Evolutionary conservation across 2,329 filamentous ascomycete species (phyloP), one percentile per base, ranked within the genome.

Genomic region (Cladosporium cucumerinum): DNA sequence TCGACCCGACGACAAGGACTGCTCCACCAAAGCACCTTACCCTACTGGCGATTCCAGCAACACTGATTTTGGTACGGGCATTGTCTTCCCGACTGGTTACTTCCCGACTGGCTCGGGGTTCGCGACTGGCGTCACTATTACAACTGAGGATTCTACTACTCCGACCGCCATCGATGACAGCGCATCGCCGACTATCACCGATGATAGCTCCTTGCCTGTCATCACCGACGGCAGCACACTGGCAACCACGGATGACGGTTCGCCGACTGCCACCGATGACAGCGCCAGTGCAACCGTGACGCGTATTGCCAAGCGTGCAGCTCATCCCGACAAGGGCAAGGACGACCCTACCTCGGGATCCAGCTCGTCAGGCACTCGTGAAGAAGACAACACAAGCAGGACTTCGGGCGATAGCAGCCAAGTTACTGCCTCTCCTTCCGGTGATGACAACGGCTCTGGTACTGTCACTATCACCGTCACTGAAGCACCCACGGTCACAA

Each of bases 261-360:
- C 49, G 1, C 26, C 49, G 49, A 52, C 49, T 52, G 25, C 49
- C 23, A 30, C 26, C 5, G 49, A 52, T 11, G 49, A 32, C 26
- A 32, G 51, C 26, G 51, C 30, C 26, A 30, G 26, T 21, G n/a
- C 51, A 30, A 30, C 26, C 30, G 51, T 21, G 2, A 54, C 59
- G 12, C 10, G 21, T 7, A 21, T 61, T 23, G 18, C 30, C 11
- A 52, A 36, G 32, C 59, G 59, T 25, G 21, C 48, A 26, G 59
- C 59, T 7, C 28, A 52, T 14, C 59, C 59, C 21, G 59, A 61
- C 21, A 61, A 61, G 59, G 59, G 59, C 46, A 61, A 54, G 59
- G 59, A 54, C 25, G 48, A 51, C 16, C 26, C 28, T 11, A 32
- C 8, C 18, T 30, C 25, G 5, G 21, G 36, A 12, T 30, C 57